These are phyloP conservation scores for Astragalus membranaceus DNA, from an alignment of 306 rosid genomes.

Conservation along the genomic window DNA sequence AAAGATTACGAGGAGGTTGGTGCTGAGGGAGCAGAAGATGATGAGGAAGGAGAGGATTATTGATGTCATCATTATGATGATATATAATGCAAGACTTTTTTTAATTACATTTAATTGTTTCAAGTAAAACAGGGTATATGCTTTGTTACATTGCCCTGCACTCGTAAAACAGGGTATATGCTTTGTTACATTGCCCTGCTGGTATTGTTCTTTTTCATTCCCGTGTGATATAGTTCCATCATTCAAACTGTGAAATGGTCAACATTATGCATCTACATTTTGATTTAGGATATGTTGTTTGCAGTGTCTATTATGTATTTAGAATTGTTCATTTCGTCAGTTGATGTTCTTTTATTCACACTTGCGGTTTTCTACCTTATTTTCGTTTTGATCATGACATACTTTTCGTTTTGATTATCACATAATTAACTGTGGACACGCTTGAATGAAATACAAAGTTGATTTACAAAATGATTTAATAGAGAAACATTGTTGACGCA, in stretches of 20 bases:
- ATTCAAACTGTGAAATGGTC: slow-evolving; percentile 32
- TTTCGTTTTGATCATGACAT: background rate
- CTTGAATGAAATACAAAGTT: no score
- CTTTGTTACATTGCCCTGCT: slow-evolving; percentile 31
- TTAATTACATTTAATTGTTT: slow-evolving; percentile 15
- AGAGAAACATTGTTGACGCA: no score
- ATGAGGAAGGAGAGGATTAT: slow-evolving; percentile 73
- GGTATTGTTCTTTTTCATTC: slow-evolving; percentile 18
- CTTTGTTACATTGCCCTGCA: slow-evolving; percentile 21
- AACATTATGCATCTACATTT: slow-evolving; percentile 16
- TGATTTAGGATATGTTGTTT: slow-evolving; percentile 29
- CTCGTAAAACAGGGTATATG: slow-evolving; percentile 22
- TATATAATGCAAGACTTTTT: slow-evolving; percentile 20
- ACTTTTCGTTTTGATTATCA: background rate
- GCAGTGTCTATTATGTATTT: slow-evolving; percentile 25
- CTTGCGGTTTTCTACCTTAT: background rate
- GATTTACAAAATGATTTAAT: no score
- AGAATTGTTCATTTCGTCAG: slow-evolving; percentile 10
- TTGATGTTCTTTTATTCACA: background rate
- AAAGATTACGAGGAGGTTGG: slow-evolving; percentile 98
- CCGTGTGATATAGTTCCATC: slow-evolving; percentile 38
- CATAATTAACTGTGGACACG: background rate
- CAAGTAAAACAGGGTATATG: slow-evolving; percentile 24
- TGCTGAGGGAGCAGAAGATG: slow-evolving; percentile 90
- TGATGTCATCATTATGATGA: slow-evolving; percentile 10